Evolutionary conservation across 2,329 filamentous ascomycete genomes (phyloP).

Genomic region (Colletotrichum sansevieriae): DNA sequence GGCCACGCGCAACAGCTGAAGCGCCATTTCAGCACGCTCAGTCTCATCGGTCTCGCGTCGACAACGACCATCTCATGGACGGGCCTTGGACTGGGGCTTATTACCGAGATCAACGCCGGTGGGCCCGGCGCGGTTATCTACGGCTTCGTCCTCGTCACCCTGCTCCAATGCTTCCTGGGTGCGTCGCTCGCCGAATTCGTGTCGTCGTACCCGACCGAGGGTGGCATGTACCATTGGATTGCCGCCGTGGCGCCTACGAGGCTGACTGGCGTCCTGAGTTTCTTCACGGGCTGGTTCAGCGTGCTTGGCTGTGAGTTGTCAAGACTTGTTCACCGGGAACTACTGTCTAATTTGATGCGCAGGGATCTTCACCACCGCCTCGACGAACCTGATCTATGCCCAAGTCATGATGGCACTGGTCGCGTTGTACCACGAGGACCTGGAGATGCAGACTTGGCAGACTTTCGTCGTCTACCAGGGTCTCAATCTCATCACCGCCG

Average conservation of each 20-base stretch:
- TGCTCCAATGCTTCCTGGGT: constrained; percentile 60
- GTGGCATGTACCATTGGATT: constrained; percentile 66
- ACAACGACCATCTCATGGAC: constrained; percentile 66
- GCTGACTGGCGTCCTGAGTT: constrained; percentile 56
- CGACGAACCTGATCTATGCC: constrained; percentile 59
- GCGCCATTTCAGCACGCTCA: constrained; percentile 61
- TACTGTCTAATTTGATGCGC: neutral
- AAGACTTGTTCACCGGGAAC: neutral
- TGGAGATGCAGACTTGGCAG: constrained; percentile 60
- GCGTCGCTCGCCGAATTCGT: constrained; percentile 62
- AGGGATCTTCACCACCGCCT: constrained; percentile 61
- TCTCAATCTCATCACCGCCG: constrained; percentile 57
- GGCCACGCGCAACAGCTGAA: constrained; percentile 64
- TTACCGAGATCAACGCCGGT: constrained; percentile 61
- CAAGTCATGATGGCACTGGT: constrained; percentile 57
- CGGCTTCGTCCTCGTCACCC: constrained; percentile 61
- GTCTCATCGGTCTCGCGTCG: constrained; percentile 62
- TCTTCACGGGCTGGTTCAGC: constrained; percentile 59
- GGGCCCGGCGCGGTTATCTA: constrained; percentile 64
- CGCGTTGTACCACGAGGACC: constrained; percentile 54
- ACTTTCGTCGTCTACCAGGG: constrained; percentile 60
- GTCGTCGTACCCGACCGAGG: constrained; percentile 61
- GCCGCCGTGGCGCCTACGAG: constrained; percentile 58
- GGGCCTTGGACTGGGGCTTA: constrained; percentile 58
- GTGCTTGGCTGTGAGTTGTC: constrained; percentile 51